Base-by-base conservation (phyloP, 2,329 filamentous ascomycete genomes). In the Fusarium siculi region DNA sequence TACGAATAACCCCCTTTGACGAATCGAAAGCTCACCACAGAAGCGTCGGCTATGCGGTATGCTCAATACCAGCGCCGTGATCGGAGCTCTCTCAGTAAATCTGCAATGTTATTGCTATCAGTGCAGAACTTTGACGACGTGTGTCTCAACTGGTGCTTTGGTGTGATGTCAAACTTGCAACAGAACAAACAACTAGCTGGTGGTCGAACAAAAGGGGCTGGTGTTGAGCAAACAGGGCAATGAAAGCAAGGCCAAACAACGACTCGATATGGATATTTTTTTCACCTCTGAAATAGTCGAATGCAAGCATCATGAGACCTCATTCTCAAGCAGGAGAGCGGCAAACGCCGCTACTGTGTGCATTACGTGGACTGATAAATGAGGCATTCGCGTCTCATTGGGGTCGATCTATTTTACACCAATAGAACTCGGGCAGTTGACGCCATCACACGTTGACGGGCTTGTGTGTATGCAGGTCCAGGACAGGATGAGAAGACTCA, bases 311-410 rank as follows among this genome's bases (percentile, higher is more conserved):
- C 30, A 18, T 52, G 30, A 60, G 54, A 46, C n/a, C 18, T 37
- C 25, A 40, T 59, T 18, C 42, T n/a, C 25, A 32, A 49, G 44
- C 14, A 39, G 36, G 28, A 46, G 25, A 64, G 36, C 28, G 39
- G 46, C 11, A 53, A 53, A 53, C 9, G 50, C 40, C 65, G 50
- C 58, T 69, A 67, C 53, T 67, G 46, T 36, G 49, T 53, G 66
- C 66, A 65, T 69, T 69, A 69, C 66, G 66, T 53, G 66, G 66
- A 69, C 66, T 34, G 44, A 49, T 64, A 57, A 67, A 69, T 70
- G 66, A 59, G 58, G 66, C 25, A 69, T 69, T 65, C 59, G 66
- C 46, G 66, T 55, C 66, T 59, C 19, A 40, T 25, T 25, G 37
- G 55, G 52, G 58, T 32, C 46, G 46, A 43, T 58, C 30, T 43